A percentile compares a stretch with the other conserved stretches of the same genome.
These are phyloP conservation scores for Xylaria scruposa DNA, from an alignment of 495 filamentous ascomycete genomes.

Conservation along the genomic window DNA sequence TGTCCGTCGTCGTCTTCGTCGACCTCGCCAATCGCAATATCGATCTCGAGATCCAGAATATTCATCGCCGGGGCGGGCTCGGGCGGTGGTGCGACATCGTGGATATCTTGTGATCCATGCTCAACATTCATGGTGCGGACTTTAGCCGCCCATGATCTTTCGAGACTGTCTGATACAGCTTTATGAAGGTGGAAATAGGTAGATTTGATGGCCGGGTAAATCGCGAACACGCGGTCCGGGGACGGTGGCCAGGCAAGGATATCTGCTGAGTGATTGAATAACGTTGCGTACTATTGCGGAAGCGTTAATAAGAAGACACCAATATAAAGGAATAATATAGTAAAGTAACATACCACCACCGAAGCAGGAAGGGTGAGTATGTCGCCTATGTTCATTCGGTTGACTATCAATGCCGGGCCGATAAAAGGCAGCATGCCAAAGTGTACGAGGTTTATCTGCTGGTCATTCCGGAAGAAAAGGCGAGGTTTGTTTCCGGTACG, in stretches of 20 bases:
- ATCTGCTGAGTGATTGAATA: slow-evolving; percentile 36
- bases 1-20: slow-evolving; percentile 23
- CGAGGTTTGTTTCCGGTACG: slow-evolving; percentile 12
- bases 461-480: background rate
- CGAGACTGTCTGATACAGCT: slow-evolving; percentile 65
- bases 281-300: slow-evolving; percentile 33
- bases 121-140: slow-evolving; percentile 47
- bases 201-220: slow-evolving; percentile 71
- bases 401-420: slow-evolving; percentile 48
- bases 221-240: slow-evolving; percentile 69
- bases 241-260: slow-evolving; percentile 72
- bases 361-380: slow-evolving; percentile 44
- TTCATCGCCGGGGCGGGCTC: slow-evolving; percentile 37
- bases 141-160: slow-evolving; percentile 61
- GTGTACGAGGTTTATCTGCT: slow-evolving; percentile 31
- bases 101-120: slow-evolving; percentile 22
- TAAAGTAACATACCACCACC: slow-evolving; percentile 39
- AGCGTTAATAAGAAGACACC: slow-evolving; percentile 17
- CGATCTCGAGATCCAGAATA: slow-evolving; percentile 38
- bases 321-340: background rate
- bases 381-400: slow-evolving; percentile 40
- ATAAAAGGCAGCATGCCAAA: slow-evolving; percentile 42
- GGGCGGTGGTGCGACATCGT: slow-evolving; percentile 44
- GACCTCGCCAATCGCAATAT: slow-evolving; percentile 32
- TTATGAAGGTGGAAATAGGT: slow-evolving; percentile 72